A percentile compares a stretch with the other conserved stretches of the same genome.
Conservation (phyloP, 495 filamentous ascomycete species). For the Immersiella caudata region DNA sequence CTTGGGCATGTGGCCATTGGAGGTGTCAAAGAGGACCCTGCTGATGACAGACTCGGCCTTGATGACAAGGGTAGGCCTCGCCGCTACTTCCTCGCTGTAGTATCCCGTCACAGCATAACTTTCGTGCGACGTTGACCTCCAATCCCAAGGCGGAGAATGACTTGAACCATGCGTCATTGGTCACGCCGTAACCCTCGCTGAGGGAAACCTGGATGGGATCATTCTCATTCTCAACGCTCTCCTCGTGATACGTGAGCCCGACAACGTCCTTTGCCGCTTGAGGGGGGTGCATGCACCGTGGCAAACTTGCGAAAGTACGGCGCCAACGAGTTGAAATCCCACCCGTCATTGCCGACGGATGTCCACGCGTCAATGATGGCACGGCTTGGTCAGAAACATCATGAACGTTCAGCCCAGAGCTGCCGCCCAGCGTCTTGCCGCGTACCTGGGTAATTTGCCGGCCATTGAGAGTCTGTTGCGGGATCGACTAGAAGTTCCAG, state of each 20-base stretch:
- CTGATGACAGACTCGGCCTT: slow-evolving; percentile 50
- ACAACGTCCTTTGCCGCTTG: slow-evolving; percentile 35
- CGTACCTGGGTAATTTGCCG: slow-evolving; percentile 44
- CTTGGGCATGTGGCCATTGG: slow-evolving; percentile 17
- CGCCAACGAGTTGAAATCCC: slow-evolving; percentile 52
- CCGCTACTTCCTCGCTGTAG: slow-evolving; percentile 37
- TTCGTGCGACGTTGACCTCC: slow-evolving; percentile 31
- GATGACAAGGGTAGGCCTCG: slow-evolving; percentile 50
- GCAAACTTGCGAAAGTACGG: slow-evolving; percentile 54
- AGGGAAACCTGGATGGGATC: slow-evolving; percentile 49
- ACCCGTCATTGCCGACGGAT: slow-evolving; percentile 55
- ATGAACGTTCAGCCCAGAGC: slow-evolving; percentile 59
- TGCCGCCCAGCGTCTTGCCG: slow-evolving; percentile 61
- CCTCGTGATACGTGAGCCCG: slow-evolving; percentile 40
- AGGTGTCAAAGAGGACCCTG: slow-evolving; percentile 42
- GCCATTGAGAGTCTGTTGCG: slow-evolving; percentile 41
- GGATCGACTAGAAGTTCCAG: slow-evolving; percentile 55
- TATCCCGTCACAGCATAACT: slow-evolving; percentile 46
- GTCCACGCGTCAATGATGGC: slow-evolving; percentile 58
- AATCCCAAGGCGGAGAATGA: slow-evolving; percentile 40
- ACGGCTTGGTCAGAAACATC: slow-evolving; percentile 49
- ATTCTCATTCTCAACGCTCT: slow-evolving; percentile 32
- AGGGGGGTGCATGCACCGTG: slow-evolving; percentile 37
- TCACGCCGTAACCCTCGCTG: slow-evolving; percentile 39
- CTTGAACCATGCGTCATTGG: slow-evolving; percentile 44